Evolutionary conservation across 1,284 basidiomycete genomes (phyloP), one percentile per base, ranked within the genome.

Genomic region (Agaricales sp.): DNA sequence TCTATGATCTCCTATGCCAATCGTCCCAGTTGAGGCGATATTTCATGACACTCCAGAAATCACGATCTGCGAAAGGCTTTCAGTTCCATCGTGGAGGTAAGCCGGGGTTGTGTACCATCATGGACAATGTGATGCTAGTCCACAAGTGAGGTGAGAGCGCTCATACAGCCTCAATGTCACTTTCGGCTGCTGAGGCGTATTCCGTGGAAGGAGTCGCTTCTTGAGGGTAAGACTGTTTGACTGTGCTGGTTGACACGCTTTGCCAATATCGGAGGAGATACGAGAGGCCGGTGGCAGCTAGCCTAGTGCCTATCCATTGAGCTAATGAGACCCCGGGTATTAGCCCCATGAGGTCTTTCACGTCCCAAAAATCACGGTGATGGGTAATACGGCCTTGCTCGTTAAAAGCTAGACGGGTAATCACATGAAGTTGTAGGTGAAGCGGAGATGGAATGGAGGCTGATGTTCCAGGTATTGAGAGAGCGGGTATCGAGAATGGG

Each of bases 341-440:
- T 41, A 87, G 71, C 24, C 76, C 77, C 55, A 84, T 66, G 52
- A 85, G 67, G 56, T 87, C 84, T 59, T 79, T 70, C 55, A 84
- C 69, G 58, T 87, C 82, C 83, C 82, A 87, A 43, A 83, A 73
- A 58, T 87, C 84, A 22, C 82, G 73, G 57, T 87, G 86, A 55
- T 80, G 74, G 1, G 81, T 81, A 48, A 88, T 80, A 49, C 73
- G 74, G 11, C 80, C 82, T 58, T 80, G 79, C 55, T 87, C 85
- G 60, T 87, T 87, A 61, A 88, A 86, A 23, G 74, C 73, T 18
- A 87, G 71, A 19, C 78, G 74, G 4, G 84, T 83, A 49, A 82
- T 70, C 44, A 87, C 73, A 43, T 73, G 82, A 11, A 87, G 71
- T 55, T 74, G 69, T 53, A 84, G 69, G 59, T 86, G 82, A n/a